These are phyloP conservation scores for Hippophae rhamnoides DNA, from an alignment of 306 rosid genomes.

Conservation along the genomic window DNA sequence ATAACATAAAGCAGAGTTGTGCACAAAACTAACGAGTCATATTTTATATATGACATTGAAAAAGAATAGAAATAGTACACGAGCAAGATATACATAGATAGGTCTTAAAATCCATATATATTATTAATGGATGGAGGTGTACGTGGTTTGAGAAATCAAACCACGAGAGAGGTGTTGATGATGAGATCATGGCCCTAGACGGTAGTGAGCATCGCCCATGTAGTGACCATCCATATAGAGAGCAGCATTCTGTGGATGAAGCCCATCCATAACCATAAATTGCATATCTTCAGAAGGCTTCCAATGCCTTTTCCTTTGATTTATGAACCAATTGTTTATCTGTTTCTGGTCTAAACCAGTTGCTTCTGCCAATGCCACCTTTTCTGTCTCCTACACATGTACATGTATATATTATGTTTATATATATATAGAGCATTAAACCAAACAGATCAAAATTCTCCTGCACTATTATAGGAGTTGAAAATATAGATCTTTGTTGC, in stretches of 20 bases:
- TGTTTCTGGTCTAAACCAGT: constrained; percentile 96
- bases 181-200: constrained; percentile 58
- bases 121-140: no score
- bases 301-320: constrained; percentile 98
- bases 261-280: constrained; percentile 94
- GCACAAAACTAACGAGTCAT: no score
- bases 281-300: constrained; percentile 99
- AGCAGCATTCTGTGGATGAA: constrained; percentile 64
- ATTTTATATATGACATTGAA: no score
- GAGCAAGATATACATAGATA: no score
- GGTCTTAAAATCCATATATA: no score
- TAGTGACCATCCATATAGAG: constrained; percentile 76
- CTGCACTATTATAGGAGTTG: no score
- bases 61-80: no score
- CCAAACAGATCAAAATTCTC: no score
- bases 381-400: constrained; percentile 74
- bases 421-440: no score
- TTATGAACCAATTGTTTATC: constrained; percentile 95
- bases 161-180: not conserved
- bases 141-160: no score
- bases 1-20: no score
- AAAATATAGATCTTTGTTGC: no score
- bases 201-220: constrained; percentile 68
- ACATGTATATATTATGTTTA: not conserved
- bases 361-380: constrained; percentile 90